Conservation (phyloP, 2,329 filamentous ascomycete species). For the Cladosporium sp. region DNA sequence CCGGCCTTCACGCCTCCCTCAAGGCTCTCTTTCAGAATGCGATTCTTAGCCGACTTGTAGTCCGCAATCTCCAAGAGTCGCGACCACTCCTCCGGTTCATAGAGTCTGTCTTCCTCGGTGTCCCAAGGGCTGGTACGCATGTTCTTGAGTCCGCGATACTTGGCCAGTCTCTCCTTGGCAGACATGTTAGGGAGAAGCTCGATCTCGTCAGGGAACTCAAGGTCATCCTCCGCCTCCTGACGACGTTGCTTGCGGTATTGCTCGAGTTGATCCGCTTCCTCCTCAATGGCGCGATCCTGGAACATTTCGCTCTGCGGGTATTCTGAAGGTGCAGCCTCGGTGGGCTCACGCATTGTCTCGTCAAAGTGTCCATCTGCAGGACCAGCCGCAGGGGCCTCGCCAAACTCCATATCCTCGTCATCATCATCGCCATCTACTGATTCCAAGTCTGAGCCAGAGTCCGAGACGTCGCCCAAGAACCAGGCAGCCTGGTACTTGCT, state of each 20-base stretch:
- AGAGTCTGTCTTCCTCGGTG: slow-evolving; percentile 76
- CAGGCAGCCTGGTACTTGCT: slow-evolving; percentile 93
- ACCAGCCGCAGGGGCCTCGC: slow-evolving; percentile 46
- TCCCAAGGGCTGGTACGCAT: slow-evolving; percentile 85
- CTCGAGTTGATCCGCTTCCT: slow-evolving; percentile 77
- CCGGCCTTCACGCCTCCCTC: slow-evolving; percentile 84
- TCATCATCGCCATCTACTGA: slow-evolving; percentile 54
- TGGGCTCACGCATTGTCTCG: slow-evolving; percentile 47
- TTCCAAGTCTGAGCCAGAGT: slow-evolving; percentile 80
- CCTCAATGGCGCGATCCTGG: slow-evolving; percentile 70
- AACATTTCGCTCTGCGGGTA: slow-evolving; percentile 95
- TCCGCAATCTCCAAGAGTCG: slow-evolving; percentile 83
- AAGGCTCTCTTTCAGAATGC: slow-evolving; percentile 73
- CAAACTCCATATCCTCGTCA: slow-evolving; percentile 51
- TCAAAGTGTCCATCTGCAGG: slow-evolving; percentile 72
- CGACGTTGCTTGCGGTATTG: slow-evolving; percentile 75
- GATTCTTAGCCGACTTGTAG: slow-evolving; percentile 78
- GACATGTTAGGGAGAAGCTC: slow-evolving; percentile 85
- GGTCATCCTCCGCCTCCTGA: slow-evolving; percentile 80
- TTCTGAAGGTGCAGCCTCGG: slow-evolving; percentile 68
- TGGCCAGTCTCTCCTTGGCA: slow-evolving; percentile 76
- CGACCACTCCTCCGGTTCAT: slow-evolving; percentile 87
- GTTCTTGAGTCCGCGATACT: slow-evolving; percentile 90
- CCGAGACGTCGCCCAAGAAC: slow-evolving; percentile 80
- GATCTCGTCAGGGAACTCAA: slow-evolving; percentile 96